A percentile compares a stretch with the other conserved stretches of the same genome.
phyloP scores from a whole-genome alignment of 2,329 filamentous ascomycete genomes.

The Sordariomycetes sp. region DNA sequence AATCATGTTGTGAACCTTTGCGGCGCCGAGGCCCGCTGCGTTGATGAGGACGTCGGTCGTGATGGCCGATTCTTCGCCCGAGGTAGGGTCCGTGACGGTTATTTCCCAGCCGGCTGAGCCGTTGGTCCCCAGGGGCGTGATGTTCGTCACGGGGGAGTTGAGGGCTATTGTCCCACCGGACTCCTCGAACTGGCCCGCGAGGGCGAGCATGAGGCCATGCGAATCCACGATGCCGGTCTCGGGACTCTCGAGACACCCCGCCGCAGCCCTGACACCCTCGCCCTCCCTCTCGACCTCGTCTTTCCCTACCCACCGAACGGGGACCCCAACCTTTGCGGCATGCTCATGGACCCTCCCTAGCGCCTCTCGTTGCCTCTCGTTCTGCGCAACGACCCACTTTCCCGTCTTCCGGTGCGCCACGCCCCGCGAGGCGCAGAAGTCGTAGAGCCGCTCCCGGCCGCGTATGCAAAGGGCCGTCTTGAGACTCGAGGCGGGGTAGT shows the following conservation, averaged over 20 bases:
- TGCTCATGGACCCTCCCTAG: slow-evolving; percentile 36
- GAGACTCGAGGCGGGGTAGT: slow-evolving; percentile 64
- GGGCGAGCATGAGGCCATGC: slow-evolving; percentile 69
- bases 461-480: slow-evolving; percentile 75
- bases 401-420: slow-evolving; percentile 66
- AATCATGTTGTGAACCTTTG: slow-evolving; percentile 70
- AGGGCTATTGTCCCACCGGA: slow-evolving; percentile 63
- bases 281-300: slow-evolving; percentile 28
- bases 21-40: slow-evolving; percentile 69
- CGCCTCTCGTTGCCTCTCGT: slow-evolving; percentile 51
- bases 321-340: slow-evolving; percentile 34
- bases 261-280: slow-evolving; percentile 40
- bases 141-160: slow-evolving; percentile 46
- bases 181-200: slow-evolving; percentile 67
- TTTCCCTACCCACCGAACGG: slow-evolving; percentile 54
- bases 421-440: slow-evolving; percentile 51
- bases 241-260: slow-evolving; percentile 69
- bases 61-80: slow-evolving; percentile 40
- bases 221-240: slow-evolving; percentile 86
- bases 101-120: slow-evolving; percentile 59
- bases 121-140: slow-evolving; percentile 33
- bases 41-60: slow-evolving; percentile 72
- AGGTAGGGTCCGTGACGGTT: slow-evolving; percentile 29
- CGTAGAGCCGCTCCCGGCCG: slow-evolving; percentile 68
- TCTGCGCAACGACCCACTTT: slow-evolving; percentile 94